A percentile compares a stretch with the other conserved stretches of the same genome.
phyloP scores from a whole-genome alignment of 177 flowering plant genomes.

The Vitis hybrid region DNA sequence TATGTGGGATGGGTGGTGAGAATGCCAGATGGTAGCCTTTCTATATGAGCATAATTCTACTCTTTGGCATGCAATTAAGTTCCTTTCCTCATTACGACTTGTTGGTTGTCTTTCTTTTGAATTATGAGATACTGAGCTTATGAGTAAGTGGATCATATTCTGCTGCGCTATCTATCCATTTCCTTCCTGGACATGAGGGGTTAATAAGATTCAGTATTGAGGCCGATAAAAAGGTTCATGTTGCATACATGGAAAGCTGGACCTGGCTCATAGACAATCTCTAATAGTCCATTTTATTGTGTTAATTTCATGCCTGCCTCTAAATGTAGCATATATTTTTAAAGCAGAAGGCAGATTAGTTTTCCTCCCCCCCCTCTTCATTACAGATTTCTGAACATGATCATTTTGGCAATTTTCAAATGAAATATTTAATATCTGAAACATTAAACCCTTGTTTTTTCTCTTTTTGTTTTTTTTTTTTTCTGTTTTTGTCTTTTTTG shows the following conservation, averaged over 20 bases:
- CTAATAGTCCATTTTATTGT: not conserved
- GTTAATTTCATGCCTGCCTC: not conserved
- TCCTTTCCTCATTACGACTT: no score
- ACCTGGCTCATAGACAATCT: not conserved
- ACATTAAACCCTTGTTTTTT: not conserved
- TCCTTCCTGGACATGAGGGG: not conserved
- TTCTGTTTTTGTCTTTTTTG: not conserved
- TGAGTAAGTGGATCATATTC: not conserved
- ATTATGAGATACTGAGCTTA: not conserved
- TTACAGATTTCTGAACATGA: no score
- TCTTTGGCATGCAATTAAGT: no score
- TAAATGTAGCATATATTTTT: not conserved
- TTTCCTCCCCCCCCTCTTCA: no score
- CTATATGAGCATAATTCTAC: no score
- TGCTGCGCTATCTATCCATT: not conserved
- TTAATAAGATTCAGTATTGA: not conserved
- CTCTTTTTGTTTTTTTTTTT: not conserved
- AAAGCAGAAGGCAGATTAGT: not conserved
- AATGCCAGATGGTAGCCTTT: no score
- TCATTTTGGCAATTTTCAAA: not conserved
- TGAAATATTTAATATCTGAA: not conserved
- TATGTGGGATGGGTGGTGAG: no score
- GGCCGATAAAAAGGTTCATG: not conserved
- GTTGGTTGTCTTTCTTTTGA: not conserved
- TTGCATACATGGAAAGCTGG: not conserved